phyloP scores from a whole-genome alignment of 1,139 yeast genomes.

The Taphrina pruni region DNA sequence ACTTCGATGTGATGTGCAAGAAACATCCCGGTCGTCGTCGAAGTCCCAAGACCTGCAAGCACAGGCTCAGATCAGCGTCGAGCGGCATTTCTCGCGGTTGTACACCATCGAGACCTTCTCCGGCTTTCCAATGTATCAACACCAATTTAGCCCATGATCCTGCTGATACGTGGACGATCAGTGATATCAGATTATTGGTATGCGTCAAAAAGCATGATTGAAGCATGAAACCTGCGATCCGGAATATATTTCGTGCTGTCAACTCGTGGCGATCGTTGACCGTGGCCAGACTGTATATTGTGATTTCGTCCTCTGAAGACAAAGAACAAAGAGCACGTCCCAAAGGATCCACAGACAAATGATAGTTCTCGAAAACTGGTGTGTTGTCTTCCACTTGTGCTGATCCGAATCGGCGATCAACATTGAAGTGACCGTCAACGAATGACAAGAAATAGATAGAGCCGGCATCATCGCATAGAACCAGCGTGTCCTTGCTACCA shows the following conservation, averaged over 20 bases:
- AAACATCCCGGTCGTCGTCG: conserved; percentile 13
- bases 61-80: not conserved
- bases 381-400: not conserved
- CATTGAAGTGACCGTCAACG: not conserved
- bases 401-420: conserved; percentile 12
- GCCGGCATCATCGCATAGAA: not conserved
- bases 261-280: not conserved
- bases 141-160: not conserved
- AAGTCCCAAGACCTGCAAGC: not conserved
- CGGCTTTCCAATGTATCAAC: conserved; percentile 10
- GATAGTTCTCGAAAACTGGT: not conserved
- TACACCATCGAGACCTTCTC: not conserved
- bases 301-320: conserved; percentile 12
- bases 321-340: conserved; percentile 16
- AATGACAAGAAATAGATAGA: conserved; percentile 4
- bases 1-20: conserved; percentile 7
- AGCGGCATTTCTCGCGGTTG: conserved; percentile 21
- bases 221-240: not conserved
- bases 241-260: conserved; percentile 1
- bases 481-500: not conserved
- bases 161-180: conserved; percentile 4
- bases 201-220: conserved; percentile 9
- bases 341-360: not conserved
- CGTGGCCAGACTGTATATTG: not conserved
- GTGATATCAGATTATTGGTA: not conserved